phyloP scores from a whole-genome alignment of 768 basidiomycete genomes.

The Leccinum uliginosum region DNA sequence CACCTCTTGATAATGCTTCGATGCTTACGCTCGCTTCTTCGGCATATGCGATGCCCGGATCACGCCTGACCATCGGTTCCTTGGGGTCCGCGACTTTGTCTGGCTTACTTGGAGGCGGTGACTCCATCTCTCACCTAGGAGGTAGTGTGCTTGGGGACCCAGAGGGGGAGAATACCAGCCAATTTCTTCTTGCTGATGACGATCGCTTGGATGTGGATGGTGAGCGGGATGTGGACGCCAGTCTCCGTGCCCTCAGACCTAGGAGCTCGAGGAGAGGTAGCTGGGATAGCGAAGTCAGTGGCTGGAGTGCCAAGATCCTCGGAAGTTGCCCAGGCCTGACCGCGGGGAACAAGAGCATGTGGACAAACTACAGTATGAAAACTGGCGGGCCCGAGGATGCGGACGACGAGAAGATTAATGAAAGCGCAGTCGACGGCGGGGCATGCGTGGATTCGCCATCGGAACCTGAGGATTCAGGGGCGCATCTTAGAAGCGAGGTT shows the following conservation, averaged over 20 bases:
- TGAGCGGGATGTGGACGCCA: conserved; percentile 75
- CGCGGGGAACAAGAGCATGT: conserved; percentile 51
- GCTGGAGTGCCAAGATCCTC: conserved; percentile 74
- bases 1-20: conserved; percentile 89
- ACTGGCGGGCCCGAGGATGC: conserved; percentile 47
- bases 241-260: conserved; percentile 83
- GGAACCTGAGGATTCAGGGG: conserved; percentile 7
- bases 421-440: conserved; percentile 15
- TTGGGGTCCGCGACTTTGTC: conserved; percentile 45
- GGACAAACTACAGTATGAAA: conserved; percentile 57
- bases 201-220: conserved; percentile 49
- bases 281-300: conserved; percentile 87
- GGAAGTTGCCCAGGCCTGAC: conserved; percentile 45
- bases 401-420: conserved; percentile 31
- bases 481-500: not conserved
- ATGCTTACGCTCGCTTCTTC: conserved; percentile 91
- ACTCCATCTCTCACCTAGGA: conserved; percentile 71
- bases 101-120: conserved; percentile 46
- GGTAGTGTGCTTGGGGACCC: conserved; percentile 54
- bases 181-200: conserved; percentile 63
- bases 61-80: conserved; percentile 43
- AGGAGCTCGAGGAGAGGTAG: conserved; percentile 83
- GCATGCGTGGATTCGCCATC: conserved; percentile 7
- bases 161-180: conserved; percentile 57
- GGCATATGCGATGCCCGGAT: conserved; percentile 72